phyloP scores from a whole-genome alignment of 169 alveolate genomes.

The Cryptosporidium ubiquitum region DNA sequence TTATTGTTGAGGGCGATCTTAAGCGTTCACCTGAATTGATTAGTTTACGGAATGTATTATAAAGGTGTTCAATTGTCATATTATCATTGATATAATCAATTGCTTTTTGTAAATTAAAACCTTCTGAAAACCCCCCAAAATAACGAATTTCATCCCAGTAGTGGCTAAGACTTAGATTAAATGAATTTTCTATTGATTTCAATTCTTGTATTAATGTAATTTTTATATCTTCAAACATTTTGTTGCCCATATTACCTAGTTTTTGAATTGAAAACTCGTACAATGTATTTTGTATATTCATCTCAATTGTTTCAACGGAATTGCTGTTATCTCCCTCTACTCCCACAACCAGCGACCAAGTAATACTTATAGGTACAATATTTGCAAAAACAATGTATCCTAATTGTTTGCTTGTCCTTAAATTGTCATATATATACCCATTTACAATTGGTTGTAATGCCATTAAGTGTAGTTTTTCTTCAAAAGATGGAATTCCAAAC shows the following conservation, averaged over 20 bases:
- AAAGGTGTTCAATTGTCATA: conserved; percentile 38
- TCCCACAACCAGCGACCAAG: conserved; percentile 43
- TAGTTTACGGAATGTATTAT: conserved; percentile 47
- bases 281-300: conserved; percentile 5
- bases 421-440: conserved; percentile 43
- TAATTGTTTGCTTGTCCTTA: conserved; percentile 36
- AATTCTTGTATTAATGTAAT: conserved; percentile 12
- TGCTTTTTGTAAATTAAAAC: conserved; percentile 19
- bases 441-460: conserved; percentile 45
- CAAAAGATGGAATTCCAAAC: conserved; percentile 63
- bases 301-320: conserved; percentile 48
- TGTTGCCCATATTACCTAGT: conserved; percentile 32
- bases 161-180: conserved; percentile 3
- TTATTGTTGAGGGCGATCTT: not conserved
- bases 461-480: conserved; percentile 59
- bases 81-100: conserved; percentile 48
- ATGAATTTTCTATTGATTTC: conserved; percentile 26
- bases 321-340: conserved; percentile 35
- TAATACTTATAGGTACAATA: conserved; percentile 32
- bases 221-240: conserved; percentile 20
- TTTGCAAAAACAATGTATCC: conserved; percentile 62
- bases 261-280: conserved; percentile 10
- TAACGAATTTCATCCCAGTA: conserved; percentile 63
- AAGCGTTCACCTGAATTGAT: not conserved
- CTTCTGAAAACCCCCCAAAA: not conserved